Base-by-base conservation (phyloP, 2,329 filamentous ascomycete genomes). In the Aspergillus quadricinctus region DNA sequence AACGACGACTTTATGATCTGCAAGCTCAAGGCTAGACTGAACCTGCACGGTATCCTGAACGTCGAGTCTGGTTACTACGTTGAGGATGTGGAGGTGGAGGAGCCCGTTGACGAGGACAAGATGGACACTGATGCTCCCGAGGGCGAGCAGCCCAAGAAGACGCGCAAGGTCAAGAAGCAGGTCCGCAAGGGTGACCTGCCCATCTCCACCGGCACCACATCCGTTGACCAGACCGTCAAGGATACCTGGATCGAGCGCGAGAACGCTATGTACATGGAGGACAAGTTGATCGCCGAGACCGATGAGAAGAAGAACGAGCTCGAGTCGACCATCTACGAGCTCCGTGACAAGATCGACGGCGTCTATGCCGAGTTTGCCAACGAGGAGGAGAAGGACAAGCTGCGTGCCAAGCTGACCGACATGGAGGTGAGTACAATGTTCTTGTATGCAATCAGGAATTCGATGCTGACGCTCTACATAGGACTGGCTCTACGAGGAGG, bases 251-350 rank as follows among this genome's bases (percentile, higher is more conserved):
- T 82, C 51, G 94, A 99, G 83, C 87, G 88, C 75, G 94, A 99
- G 80, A 83, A 87, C 64, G 74, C 86, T 67, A 97, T 99, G 94
- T 86, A 92, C 66, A 93, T 96, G 86, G 92, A 97, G 77, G 94
- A 99, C 80, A 99, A 97, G 84, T 88, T 97, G 57, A 92, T 99
- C 55, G 90, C 90, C 66, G 94, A 97, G 75, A 99, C 94, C 40
- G 94, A 97, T 74, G 92, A 97, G 81, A 96, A 96, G 86, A 99
- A 97, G 90, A 99, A 99, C 81, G 93, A 97, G 79, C 89, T 99
- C 53, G 94, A 99, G 83, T 87, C 90, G 25, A 96, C 88, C 79
- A 97, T 97, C 78, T 99, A 99, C 79, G 92, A 97, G 70, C 84
- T 96, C 72, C 89, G 93, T 67, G 91, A 91, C 78, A 97, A 97